Conservation (phyloP, 805 yeast genomes). For the Wickerhamiella siamensis region DNA sequence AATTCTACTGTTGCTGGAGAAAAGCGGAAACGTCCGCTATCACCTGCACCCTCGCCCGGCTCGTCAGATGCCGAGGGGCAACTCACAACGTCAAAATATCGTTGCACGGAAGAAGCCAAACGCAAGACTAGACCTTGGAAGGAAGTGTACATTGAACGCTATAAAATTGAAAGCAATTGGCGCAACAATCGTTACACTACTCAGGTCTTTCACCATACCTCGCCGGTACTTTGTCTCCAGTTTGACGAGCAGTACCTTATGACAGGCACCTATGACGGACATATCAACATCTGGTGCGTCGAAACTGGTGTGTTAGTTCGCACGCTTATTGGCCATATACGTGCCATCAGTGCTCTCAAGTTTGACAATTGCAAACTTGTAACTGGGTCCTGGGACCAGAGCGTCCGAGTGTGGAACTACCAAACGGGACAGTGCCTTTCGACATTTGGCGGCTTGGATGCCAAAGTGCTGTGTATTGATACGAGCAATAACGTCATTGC, state of each 20-base stretch:
- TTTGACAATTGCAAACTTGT: constrained; percentile 83
- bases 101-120: background rate
- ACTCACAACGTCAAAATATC: background rate
- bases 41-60: background rate
- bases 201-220: constrained; percentile 46
- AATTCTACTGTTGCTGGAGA: background rate
- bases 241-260: constrained; percentile 66
- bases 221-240: constrained; percentile 59
- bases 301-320: constrained; percentile 62
- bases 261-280: constrained; percentile 85
- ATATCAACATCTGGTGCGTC: constrained; percentile 87
- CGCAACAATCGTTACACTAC: constrained; percentile 60
- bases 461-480: constrained; percentile 73
- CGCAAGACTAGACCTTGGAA: constrained; percentile 79
- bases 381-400: constrained; percentile 82
- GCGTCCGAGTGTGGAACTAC: constrained; percentile 92
- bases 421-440: constrained; percentile 88
- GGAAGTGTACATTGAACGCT: constrained; percentile 81
- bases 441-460: constrained; percentile 85
- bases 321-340: constrained; percentile 75
- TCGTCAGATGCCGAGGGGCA: background rate
- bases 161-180: constrained; percentile 88
- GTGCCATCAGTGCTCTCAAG: constrained; percentile 71
- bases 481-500: constrained; percentile 71
- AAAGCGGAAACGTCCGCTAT: background rate